Evolutionary conservation across 2,329 filamentous ascomycete species (phyloP).

Genomic region (Pseudogymnoascus sp.): DNA sequence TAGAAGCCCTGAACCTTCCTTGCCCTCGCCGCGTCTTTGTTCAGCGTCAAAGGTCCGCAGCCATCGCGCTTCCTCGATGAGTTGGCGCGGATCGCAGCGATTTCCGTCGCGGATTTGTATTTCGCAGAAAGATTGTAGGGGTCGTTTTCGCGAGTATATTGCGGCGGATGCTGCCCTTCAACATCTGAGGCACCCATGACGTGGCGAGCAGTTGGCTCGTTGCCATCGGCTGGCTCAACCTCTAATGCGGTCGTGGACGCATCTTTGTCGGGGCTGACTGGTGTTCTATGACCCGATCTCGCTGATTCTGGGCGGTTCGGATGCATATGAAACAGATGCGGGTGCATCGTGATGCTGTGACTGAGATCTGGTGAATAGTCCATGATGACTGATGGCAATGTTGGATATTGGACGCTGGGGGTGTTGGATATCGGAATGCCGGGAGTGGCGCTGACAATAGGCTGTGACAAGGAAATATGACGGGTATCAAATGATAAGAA

Average conservation of each 20-base stretch:
- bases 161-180: conserved; percentile 31
- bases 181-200: conserved; percentile 31
- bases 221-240: conserved; percentile 20
- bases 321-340: conserved; percentile 26
- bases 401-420: not conserved
- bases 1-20: conserved; percentile 68
- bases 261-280: conserved; percentile 24
- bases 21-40: conserved; percentile 33
- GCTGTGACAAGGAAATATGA: not conserved
- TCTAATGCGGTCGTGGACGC: conserved; percentile 38
- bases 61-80: conserved; percentile 66
- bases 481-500: not conserved
- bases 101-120: conserved; percentile 70
- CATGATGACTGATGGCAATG: not conserved
- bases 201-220: conserved; percentile 26
- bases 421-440: not conserved
- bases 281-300: conserved; percentile 21
- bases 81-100: conserved; percentile 72
- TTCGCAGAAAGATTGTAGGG: conserved; percentile 71
- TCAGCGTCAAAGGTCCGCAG: conserved; percentile 30
- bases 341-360: conserved; percentile 27
- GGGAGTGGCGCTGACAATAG: not conserved
- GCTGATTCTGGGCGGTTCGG: conserved; percentile 21
- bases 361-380: conserved; percentile 18
- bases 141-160: conserved; percentile 51